phyloP scores from a whole-genome alignment of 1,284 basidiomycete genomes.

The Waitea zeae region DNA sequence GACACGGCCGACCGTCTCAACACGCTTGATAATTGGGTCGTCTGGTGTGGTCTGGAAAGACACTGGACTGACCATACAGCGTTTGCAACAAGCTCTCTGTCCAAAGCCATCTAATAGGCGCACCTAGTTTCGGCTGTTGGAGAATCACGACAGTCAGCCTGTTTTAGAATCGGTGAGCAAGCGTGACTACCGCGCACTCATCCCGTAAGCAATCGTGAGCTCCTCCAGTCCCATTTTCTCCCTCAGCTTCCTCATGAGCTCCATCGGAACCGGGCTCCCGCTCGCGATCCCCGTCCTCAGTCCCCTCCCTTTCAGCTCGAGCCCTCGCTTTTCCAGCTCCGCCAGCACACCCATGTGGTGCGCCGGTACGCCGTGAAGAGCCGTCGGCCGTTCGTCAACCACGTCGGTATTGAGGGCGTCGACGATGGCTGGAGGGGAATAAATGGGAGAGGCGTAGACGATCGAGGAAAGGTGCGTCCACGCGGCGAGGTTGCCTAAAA shows the following conservation, averaged over 20 bases:
- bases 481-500: slow-evolving; percentile 67
- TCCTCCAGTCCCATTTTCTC: slow-evolving; percentile 48
- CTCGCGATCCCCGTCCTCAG: slow-evolving; percentile 68
- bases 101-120: too few relatives aligned
- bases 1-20: slow-evolving; percentile 66
- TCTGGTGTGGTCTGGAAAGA: slow-evolving; percentile 59
- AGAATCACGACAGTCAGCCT: slow-evolving; percentile 1
- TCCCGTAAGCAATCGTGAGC: slow-evolving; percentile 66
- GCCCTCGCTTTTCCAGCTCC: slow-evolving; percentile 42
- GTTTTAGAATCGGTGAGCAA: background rate
- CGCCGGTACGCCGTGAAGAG: slow-evolving; percentile 72
- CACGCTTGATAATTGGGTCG: slow-evolving; percentile 54
- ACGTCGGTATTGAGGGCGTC: slow-evolving; percentile 30
- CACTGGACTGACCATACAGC: slow-evolving; percentile 35
- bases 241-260: slow-evolving; percentile 59
- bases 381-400: slow-evolving; percentile 50
- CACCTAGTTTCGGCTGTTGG: slow-evolving; percentile 18
- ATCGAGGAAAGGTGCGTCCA: slow-evolving; percentile 62
- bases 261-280: slow-evolving; percentile 63
- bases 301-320: slow-evolving; percentile 24
- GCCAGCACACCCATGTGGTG: slow-evolving; percentile 64
- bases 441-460: slow-evolving; percentile 58
- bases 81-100: too few relatives aligned
- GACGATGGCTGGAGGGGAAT: slow-evolving; percentile 44
- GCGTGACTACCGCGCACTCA: slow-evolving; percentile 36